Evolutionary conservation across 495 filamentous ascomycete genomes (phyloP), one percentile per base, ranked within the genome.

Genomic region (Xylaria palmicola): DNA sequence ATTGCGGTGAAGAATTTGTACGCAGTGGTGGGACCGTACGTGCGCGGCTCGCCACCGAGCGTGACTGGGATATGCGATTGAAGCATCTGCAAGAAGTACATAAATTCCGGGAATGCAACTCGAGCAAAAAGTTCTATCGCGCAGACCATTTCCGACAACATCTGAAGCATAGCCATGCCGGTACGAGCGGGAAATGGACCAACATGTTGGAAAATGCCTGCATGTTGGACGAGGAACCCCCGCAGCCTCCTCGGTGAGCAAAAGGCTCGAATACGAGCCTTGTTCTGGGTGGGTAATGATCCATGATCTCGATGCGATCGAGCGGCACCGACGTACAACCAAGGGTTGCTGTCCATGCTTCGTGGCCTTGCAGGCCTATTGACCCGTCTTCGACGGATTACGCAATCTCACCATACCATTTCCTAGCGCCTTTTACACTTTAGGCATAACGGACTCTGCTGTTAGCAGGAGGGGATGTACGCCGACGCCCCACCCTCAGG

Each of bases 131-230:
- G 73, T 98, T 98, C 74, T 98, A 90, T 76, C 87, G 94, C 4
- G 94, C 94, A 17, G 94, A 98, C 72, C 94, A 98, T 71, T 98
- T 98, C 81, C 87, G 94, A 37, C 94, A 98, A 74, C 94, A 98
- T 76, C 79, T 98, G 54, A 98, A 98, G 79, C 94, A 98, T 67
- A 97, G 93, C 71, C 94, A 98, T 75, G 91, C 89, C 6, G 95
- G 94, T 12, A 93, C 92, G 1, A 97, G 92, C 75, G 94, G 94
- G 22, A 98, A 98, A 72, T 98, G 95, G 94, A 98, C 94, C 19
- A 98, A 98, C 73, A 93, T 96, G 79, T 76, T 98, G 41, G 94
- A 98, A 70, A 95, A 90, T 68, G 91, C 93, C 30, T 98, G 94
- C 74, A 96, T 97, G 93, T 89, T 92, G 75, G 92, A 97, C 63